A percentile compares a stretch with the other conserved stretches of the same genome.
Conservation (phyloP, 495 filamentous ascomycete genomes). For the Penicillium paradoxum region DNA sequence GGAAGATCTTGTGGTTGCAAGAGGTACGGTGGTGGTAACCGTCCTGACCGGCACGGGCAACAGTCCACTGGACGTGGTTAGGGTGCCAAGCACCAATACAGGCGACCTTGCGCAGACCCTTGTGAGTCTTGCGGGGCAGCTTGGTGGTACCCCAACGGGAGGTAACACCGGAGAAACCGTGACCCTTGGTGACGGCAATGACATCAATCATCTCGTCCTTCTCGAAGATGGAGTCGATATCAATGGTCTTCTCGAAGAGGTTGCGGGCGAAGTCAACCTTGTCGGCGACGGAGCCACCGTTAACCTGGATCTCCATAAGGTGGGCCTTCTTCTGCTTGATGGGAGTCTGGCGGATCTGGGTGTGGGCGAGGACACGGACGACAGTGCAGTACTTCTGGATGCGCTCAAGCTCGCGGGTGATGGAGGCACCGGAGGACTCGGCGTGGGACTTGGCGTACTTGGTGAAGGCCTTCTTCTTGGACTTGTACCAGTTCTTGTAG, state of each 20-base stretch:
- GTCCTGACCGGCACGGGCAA: conserved; percentile 99
- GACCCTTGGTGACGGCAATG: conserved; percentile 99
- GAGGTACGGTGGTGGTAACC: conserved; percentile 99
- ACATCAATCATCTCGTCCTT: conserved; percentile 99
- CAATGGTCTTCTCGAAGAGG: conserved; percentile 97
- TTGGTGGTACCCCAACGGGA: conserved; percentile 99
- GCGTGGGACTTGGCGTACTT: conserved; percentile 99
- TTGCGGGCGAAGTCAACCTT: conserved; percentile 94
- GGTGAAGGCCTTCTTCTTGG: conserved; percentile 99
- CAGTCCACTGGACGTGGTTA: conserved; percentile 99
- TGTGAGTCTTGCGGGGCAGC: conserved; percentile 99
- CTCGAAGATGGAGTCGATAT: conserved; percentile 94
- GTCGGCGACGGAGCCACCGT: conserved; percentile 88
- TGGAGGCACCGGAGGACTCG: conserved; percentile 77
- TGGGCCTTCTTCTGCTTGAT: conserved; percentile 99
- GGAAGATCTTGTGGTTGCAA: conserved; percentile 99
- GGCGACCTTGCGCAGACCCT: conserved; percentile 99
- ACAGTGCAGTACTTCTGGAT: conserved; percentile 99
- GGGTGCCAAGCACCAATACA: conserved; percentile 99
- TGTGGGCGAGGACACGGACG: conserved; percentile 98
- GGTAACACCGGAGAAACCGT: conserved; percentile 97
- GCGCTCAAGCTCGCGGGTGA: conserved; percentile 96
- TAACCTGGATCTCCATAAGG: conserved; percentile 99
- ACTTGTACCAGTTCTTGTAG: conserved; percentile 99
- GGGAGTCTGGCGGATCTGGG: conserved; percentile 97